Conservation (phyloP, 345 rosid species). For the Garcia nutans region DNA sequence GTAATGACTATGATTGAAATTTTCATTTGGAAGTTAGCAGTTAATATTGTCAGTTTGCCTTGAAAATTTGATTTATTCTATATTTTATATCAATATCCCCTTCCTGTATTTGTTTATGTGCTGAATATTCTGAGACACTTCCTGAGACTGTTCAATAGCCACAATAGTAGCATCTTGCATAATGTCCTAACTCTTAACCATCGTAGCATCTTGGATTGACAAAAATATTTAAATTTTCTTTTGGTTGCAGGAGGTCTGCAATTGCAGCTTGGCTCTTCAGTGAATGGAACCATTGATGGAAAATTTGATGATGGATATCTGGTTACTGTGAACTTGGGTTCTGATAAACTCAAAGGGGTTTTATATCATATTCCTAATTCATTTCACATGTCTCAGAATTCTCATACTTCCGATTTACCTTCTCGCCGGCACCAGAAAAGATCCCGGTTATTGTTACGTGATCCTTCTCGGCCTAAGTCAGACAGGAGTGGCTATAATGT, state of each 20-base stretch:
- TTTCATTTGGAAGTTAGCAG: not conserved
- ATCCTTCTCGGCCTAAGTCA: conserved; percentile 64
- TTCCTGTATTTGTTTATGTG: not conserved
- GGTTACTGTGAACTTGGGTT: conserved; percentile 53
- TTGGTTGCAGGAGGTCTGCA: conserved; percentile 37
- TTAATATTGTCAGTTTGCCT: not conserved
- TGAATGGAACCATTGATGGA: conserved; percentile 71
- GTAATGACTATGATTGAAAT: not conserved
- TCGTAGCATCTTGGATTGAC: not conserved
- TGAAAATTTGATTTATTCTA: not conserved
- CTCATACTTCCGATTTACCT: conserved; percentile 33
- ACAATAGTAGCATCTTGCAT: not conserved
- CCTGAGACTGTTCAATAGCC: not conserved
- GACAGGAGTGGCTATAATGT: conserved; percentile 78
- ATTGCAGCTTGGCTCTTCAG: conserved; percentile 51
- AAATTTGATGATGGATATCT: conserved; percentile 79
- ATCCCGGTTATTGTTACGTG: conserved; percentile 43
- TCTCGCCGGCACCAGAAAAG: conserved; percentile 49
- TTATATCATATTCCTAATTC: conserved; percentile 48
- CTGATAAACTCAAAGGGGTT: conserved; percentile 61
- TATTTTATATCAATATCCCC: not conserved
- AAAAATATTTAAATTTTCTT: not conserved
- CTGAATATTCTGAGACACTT: not conserved
- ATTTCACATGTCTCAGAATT: conserved; percentile 30
- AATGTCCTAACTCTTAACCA: not conserved